Conservation (phyloP, 2,329 filamentous ascomycete genomes). For the Aspergillus novofumigatus region DNA sequence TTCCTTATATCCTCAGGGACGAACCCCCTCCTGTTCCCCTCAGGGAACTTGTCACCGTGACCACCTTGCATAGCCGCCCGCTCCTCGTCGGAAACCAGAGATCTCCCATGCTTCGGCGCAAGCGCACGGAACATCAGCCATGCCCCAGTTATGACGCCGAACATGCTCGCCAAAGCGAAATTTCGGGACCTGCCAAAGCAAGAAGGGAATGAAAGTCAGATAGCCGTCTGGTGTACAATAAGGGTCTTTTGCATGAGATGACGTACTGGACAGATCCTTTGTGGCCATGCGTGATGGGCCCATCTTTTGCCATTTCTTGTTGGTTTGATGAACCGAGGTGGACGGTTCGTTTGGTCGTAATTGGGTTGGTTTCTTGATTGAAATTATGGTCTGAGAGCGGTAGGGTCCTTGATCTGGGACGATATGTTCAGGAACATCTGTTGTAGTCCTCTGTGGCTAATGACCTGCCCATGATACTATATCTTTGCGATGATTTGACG, state of each 20-base stretch:
- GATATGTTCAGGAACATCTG: background rate
- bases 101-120: conserved; percentile 10
- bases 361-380: background rate
- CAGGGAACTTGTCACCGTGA: conserved; percentile 4
- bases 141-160: conserved; percentile 17
- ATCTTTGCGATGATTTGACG: background rate
- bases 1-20: conserved; percentile 1
- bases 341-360: background rate
- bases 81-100: conserved; percentile 15
- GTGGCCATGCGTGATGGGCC: background rate
- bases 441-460: background rate
- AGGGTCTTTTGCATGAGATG: background rate
- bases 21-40: conserved; percentile 10
- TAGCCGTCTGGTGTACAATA: background rate
- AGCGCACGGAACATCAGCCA: conserved; percentile 17
- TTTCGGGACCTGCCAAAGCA: conserved; percentile 13
- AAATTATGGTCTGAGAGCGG: background rate
- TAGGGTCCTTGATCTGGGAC: background rate
- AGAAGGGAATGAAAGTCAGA: background rate
- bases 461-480: conserved; percentile 6
- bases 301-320: background rate
- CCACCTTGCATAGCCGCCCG: conserved; percentile 11
- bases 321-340: background rate
- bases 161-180: conserved; percentile 18
- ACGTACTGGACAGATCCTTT: background rate